Evolutionary conservation across 2,329 filamentous ascomycete species (phyloP).

Genomic region (Macrophomina tecta): DNA sequence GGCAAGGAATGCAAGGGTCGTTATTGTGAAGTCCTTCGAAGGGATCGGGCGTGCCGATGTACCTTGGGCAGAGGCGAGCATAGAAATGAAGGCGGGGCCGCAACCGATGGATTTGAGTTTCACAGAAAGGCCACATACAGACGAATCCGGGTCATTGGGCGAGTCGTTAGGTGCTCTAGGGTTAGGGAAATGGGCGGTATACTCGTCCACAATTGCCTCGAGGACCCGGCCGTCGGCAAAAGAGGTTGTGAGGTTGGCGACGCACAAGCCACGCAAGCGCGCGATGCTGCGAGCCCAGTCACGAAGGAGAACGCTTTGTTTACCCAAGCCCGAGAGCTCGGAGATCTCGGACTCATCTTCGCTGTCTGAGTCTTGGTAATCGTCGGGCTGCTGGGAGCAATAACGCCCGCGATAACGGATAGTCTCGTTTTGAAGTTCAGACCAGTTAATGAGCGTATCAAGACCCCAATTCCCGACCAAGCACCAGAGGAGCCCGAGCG

Average conservation of each 20-base stretch:
- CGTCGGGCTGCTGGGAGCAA: conserved; percentile 39
- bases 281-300: conserved; percentile 63
- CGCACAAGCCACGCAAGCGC: conserved; percentile 50
- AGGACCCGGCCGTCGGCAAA: conserved; percentile 63
- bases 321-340: conserved; percentile 40
- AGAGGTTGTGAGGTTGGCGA: conserved; percentile 63
- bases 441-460: conserved; percentile 60
- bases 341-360: conserved; percentile 34
- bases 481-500: conserved; percentile 65
- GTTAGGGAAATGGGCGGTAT: conserved; percentile 52
- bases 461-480: conserved; percentile 65
- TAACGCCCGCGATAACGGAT: conserved; percentile 46
- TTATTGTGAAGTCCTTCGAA: conserved; percentile 60
- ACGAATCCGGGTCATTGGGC: neutral
- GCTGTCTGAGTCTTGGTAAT: conserved; percentile 26
- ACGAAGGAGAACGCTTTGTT: conserved; percentile 54
- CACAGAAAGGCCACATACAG: conserved; percentile 36
- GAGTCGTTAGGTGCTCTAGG: conserved; percentile 19
- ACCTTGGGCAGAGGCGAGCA: conserved; percentile 45
- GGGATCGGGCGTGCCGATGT: conserved; percentile 51
- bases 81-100: conserved; percentile 51
- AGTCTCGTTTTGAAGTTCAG: conserved; percentile 60
- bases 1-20: conserved; percentile 65
- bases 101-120: conserved; percentile 51
- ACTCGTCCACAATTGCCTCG: conserved; percentile 63